These are phyloP conservation scores for Vanrija sp. DNA, from an alignment of 1,284 basidiomycete species.

Conservation along the genomic window DNA sequence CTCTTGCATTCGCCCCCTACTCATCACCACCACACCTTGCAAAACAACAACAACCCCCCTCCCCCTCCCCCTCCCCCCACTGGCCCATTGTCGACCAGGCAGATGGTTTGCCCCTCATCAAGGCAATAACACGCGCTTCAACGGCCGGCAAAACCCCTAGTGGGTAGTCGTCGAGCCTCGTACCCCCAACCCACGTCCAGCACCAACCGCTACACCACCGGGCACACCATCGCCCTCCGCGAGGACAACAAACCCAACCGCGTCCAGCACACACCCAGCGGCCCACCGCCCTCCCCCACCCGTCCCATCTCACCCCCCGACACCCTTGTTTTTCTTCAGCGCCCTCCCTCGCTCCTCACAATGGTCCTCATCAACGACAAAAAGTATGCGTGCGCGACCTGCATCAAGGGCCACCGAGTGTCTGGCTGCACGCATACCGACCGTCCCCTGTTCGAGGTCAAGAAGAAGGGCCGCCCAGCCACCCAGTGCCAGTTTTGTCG, in stretches of 20 bases:
- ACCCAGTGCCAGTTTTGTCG: constrained; percentile 74
- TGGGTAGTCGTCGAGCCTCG: constrained; percentile 20
- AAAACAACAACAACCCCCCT: neutral
- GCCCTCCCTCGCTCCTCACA: constrained; percentile 1
- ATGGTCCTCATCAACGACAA: constrained; percentile 71
- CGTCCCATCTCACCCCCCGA: neutral
- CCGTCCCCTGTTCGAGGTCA: constrained; percentile 71
- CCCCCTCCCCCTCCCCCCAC: neutral
- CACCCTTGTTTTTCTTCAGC: too few relatives aligned
- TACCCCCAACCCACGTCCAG: neutral
- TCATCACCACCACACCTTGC: neutral
- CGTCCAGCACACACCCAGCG: neutral
- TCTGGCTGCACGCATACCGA: constrained; percentile 71
- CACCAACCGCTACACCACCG: neutral
- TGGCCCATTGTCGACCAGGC: constrained; percentile 1
- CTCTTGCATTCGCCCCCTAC: neutral
- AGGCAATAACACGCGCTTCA: constrained; percentile 15
- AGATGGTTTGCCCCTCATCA: constrained; percentile 9
- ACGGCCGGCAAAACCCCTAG: constrained; percentile 19
- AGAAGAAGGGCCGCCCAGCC: constrained; percentile 72
- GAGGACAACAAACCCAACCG: neutral
- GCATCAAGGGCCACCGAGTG: constrained; percentile 77
- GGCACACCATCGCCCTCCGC: neutral
- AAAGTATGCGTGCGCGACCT: constrained; percentile 66
- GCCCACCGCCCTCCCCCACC: too few relatives aligned